phyloP scores from a whole-genome alignment of 352 stramenopile species.

The Globisporangium heterothallicum region DNA sequence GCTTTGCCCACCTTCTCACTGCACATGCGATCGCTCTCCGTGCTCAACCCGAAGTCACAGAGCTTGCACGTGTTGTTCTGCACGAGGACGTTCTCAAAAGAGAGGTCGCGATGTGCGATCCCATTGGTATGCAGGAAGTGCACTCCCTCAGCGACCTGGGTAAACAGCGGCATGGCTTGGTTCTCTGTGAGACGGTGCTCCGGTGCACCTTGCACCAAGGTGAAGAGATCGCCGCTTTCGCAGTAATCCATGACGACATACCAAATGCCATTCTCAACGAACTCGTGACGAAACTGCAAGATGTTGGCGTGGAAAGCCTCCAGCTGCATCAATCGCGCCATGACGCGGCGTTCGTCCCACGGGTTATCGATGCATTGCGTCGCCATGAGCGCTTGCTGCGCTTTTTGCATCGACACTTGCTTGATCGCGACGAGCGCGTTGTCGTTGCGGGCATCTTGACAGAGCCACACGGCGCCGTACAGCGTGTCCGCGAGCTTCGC shows the following conservation, averaged over 20 bases:
- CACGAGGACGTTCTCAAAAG: slow-evolving; percentile 11
- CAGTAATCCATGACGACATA: slow-evolving; percentile 55
- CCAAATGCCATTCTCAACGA: slow-evolving; percentile 36
- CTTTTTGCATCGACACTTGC: slow-evolving; percentile 27
- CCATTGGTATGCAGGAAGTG: slow-evolving; percentile 30
- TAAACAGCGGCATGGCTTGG: slow-evolving; percentile 22
- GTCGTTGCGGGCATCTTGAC: slow-evolving; percentile 18
- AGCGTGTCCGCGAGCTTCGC: slow-evolving; percentile 21
- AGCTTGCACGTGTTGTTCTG: slow-evolving; percentile 11
- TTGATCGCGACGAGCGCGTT: slow-evolving; percentile 40
- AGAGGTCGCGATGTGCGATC: slow-evolving; percentile 47
- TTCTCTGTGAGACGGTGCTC: slow-evolving; percentile 20
- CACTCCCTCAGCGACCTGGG: slow-evolving; percentile 26
- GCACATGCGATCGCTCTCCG: slow-evolving; percentile 23
- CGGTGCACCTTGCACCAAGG: slow-evolving; percentile 16
- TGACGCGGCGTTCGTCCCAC: slow-evolving; percentile 27
- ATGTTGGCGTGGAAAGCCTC: slow-evolving; percentile 30
- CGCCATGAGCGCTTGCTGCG: slow-evolving; percentile 18
- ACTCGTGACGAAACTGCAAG: slow-evolving; percentile 33
- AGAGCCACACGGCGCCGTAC: slow-evolving; percentile 39
- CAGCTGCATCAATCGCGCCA: slow-evolving; percentile 19
- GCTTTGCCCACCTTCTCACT: slow-evolving; percentile 18
- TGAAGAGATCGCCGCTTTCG: slow-evolving; percentile 37
- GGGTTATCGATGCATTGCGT: slow-evolving; percentile 39
- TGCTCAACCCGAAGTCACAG: slow-evolving; percentile 19